A percentile compares a stretch with the other conserved stretches of the same genome.
These are phyloP conservation scores for Suhomyces vadensis DNA, from an alignment of 805 yeast genomes.

Conservation along the genomic window DNA sequence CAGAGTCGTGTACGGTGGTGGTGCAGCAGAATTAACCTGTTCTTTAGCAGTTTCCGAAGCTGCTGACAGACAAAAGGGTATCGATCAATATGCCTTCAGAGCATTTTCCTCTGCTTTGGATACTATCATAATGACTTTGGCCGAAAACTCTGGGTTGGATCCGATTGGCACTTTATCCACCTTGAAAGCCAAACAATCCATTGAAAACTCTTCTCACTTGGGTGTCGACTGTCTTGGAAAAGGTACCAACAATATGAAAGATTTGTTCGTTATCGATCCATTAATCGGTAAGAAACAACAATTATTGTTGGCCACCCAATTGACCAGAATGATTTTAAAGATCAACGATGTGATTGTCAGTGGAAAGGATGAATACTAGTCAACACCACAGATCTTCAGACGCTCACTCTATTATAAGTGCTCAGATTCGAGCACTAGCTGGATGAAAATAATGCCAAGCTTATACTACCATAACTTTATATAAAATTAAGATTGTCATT, in stretches of 20 bases:
- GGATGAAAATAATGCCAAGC: too few relatives aligned
- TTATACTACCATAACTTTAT: too few relatives aligned
- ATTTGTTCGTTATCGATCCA: constrained; percentile 93
- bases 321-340: constrained; percentile 96
- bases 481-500: too few relatives aligned
- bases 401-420: too few relatives aligned
- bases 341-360: constrained; percentile 94
- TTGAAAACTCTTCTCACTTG: constrained; percentile 64
- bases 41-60: constrained; percentile 88
- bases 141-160: constrained; percentile 94
- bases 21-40: constrained; percentile 95
- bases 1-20: constrained; percentile 98
- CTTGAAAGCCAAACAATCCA: constrained; percentile 81
- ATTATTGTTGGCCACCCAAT: constrained; percentile 90
- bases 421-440: too few relatives aligned
- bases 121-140: constrained; percentile 88
- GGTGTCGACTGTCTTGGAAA: constrained; percentile 95
- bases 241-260: constrained; percentile 90
- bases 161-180: constrained; percentile 88
- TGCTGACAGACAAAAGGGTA: constrained; percentile 91
- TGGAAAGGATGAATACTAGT: constrained; percentile 72
- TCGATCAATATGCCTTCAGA: constrained; percentile 97
- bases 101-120: constrained; percentile 92
- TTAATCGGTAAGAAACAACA: constrained; percentile 97
- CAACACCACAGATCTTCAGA: too few relatives aligned